Conservation (phyloP, 2,329 filamentous ascomycete species). For the Incumbomyces delicatus region DNA sequence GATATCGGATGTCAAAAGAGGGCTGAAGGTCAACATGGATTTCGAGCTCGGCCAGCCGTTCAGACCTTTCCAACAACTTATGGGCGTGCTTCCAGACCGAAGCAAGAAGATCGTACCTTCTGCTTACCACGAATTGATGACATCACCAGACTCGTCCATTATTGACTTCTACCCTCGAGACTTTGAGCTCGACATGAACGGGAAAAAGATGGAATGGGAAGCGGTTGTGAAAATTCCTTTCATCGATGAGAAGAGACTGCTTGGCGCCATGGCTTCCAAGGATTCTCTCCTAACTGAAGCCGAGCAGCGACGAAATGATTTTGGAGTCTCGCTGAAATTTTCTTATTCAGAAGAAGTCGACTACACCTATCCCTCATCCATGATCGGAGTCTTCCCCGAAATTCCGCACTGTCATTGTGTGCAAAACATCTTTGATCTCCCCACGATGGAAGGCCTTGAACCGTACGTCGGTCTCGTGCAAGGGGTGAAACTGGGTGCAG, state of each 20-base stretch:
- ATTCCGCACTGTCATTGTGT: conserved; percentile 79
- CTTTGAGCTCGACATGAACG: conserved; percentile 98
- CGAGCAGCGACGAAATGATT: conserved; percentile 76
- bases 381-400: conserved; percentile 84
- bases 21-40: conserved; percentile 74
- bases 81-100: conserved; percentile 94
- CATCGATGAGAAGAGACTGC: conserved; percentile 80
- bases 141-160: conserved; percentile 77
- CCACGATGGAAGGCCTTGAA: conserved; percentile 80
- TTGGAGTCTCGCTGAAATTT: conserved; percentile 88
- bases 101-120: conserved; percentile 91
- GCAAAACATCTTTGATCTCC: conserved; percentile 92
- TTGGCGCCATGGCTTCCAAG: conserved; percentile 76
- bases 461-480: conserved; percentile 74
- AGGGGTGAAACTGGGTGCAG: conserved; percentile 69
- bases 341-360: conserved; percentile 69
- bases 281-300: conserved; percentile 67
- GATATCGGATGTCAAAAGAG: conserved; percentile 90
- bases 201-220: conserved; percentile 99
- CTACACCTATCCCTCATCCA: conserved; percentile 76
- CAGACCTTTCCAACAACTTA: conserved; percentile 87
- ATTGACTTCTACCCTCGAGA: conserved; percentile 97
- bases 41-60: conserved; percentile 95
- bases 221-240: conserved; percentile 98
- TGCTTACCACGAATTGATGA: conserved; percentile 89